Percentiles rank a stretch among this genome's conserved stretches.
phyloP scores from a whole-genome alignment of 2,329 filamentous ascomycete genomes.

The Elsinoe ampelina region DNA sequence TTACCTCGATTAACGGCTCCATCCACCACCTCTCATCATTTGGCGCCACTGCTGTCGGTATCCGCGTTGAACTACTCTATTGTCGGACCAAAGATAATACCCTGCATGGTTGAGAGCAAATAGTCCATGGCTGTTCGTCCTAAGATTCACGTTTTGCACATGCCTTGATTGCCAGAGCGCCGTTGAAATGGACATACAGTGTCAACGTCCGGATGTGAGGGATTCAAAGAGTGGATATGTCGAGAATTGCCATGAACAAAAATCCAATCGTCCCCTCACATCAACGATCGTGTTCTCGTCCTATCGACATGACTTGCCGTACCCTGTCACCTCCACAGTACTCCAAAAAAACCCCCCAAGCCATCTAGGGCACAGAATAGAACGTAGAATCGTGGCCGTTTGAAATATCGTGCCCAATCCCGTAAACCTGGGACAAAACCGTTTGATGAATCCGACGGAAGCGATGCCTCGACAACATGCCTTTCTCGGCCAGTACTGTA shows the following conservation, averaged over 20 bases:
- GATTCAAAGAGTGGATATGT: too few species aligned
- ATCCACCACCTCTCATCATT: slow-evolving; percentile 1
- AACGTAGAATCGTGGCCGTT: slow-evolving; percentile 11
- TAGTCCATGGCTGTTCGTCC: neutral
- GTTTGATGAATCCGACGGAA: slow-evolving; percentile 5
- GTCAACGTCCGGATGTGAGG: slow-evolving; percentile 1
- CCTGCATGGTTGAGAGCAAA: neutral
- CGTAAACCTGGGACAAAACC: slow-evolving; percentile 8
- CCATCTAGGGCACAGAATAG: neutral
- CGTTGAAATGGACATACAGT: slow-evolving; percentile 3
- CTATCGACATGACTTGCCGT: neutral
- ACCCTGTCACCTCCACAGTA: neutral
- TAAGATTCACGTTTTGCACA: neutral
- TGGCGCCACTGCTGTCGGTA: slow-evolving; percentile 1
- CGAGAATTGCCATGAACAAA: too few species aligned
- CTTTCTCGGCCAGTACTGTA: neutral
- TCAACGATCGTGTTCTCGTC: too few species aligned
- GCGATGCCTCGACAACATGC: slow-evolving; percentile 11
- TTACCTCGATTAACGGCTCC: neutral
- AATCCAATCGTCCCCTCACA: too few species aligned
- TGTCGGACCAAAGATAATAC: neutral
- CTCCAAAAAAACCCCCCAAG: neutral
- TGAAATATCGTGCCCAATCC: slow-evolving; percentile 7
- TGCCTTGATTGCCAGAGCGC: neutral
- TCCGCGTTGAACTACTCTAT: neutral